phyloP scores from a whole-genome alignment of 1,284 basidiomycete genomes.

The Puccinia polysora region DNA sequence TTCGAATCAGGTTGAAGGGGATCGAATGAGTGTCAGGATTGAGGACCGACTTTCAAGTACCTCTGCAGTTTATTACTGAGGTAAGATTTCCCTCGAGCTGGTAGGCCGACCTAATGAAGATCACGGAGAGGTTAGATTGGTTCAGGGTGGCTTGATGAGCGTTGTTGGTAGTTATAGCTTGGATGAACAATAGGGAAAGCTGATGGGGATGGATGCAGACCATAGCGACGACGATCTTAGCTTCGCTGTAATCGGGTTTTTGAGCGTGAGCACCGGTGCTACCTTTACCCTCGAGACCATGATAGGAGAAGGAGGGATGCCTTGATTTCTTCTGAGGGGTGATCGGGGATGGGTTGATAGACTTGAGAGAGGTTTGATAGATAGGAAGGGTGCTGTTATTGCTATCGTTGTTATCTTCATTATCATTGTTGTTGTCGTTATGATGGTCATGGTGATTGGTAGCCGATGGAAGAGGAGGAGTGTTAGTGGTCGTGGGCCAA shows the following conservation, averaged over 20 bases:
- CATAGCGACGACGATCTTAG: slow-evolving; percentile 98
- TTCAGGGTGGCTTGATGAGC: slow-evolving; percentile 20
- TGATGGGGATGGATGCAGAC: slow-evolving; percentile 55
- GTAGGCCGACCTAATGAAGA: slow-evolving; percentile 65
- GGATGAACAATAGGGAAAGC: background rate
- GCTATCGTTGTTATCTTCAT: too few species aligned
- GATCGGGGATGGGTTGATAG: background rate
- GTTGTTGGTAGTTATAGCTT: slow-evolving; percentile 47
- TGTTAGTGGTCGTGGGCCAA: background rate
- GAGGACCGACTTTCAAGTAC: slow-evolving; percentile 31
- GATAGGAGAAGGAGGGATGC: slow-evolving; percentile 42
- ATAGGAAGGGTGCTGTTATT: background rate
- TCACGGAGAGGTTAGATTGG: background rate
- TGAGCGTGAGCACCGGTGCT: slow-evolving; percentile 27
- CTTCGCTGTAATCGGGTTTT: slow-evolving; percentile 95
- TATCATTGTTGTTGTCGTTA: too few species aligned
- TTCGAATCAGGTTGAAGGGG: slow-evolving; percentile 44
- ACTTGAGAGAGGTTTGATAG: background rate
- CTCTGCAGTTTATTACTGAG: slow-evolving; percentile 56
- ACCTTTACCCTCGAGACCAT: slow-evolving; percentile 43
- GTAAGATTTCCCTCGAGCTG: slow-evolving; percentile 77
- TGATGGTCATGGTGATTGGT: background rate
- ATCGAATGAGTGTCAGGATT: too few species aligned
- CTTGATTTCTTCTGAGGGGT: slow-evolving; percentile 8
- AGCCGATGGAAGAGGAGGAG: background rate